A percentile compares a stretch with the other conserved stretches of the same genome.
These are phyloP conservation scores for Euphrasia confusa DNA, from an alignment of 257 asterid genomes.

Conservation along the genomic window DNA sequence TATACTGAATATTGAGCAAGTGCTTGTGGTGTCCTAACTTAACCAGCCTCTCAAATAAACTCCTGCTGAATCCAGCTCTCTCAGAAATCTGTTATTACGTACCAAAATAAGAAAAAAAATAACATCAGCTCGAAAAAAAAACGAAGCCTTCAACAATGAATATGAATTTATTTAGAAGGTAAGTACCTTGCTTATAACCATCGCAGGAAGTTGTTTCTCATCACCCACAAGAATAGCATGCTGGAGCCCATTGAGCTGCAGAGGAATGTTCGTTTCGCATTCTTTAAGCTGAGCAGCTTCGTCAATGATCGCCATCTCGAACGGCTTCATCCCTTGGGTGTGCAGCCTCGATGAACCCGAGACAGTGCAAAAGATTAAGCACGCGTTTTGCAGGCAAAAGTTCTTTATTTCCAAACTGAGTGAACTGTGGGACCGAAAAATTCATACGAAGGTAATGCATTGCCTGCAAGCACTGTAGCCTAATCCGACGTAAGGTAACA, in stretches of 20 bases:
- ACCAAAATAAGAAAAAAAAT: neutral
- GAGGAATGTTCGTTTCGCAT: slow-evolving; percentile 69
- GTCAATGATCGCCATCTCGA: slow-evolving; percentile 54
- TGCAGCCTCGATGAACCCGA: slow-evolving; percentile 56
- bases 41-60: slow-evolving; percentile 72
- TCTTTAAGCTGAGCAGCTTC: slow-evolving; percentile 92
- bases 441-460: slow-evolving; percentile 28
- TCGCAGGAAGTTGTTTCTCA: slow-evolving; percentile 76
- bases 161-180: neutral
- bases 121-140: neutral
- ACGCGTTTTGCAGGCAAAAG: slow-evolving; percentile 37
- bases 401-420: slow-evolving; percentile 11
- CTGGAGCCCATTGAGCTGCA: slow-evolving; percentile 58
- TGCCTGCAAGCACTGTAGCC: slow-evolving; percentile 31
- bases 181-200: slow-evolving; percentile 74
- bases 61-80: slow-evolving; percentile 48
- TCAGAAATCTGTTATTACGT: slow-evolving; percentile 40
- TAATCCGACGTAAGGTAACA: slow-evolving; percentile 23
- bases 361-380: slow-evolving; percentile 57
- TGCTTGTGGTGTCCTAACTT: slow-evolving; percentile 44
- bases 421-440: slow-evolving; percentile 28
- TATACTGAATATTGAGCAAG: slow-evolving; percentile 62
- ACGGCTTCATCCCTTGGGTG: slow-evolving; percentile 25
- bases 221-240: slow-evolving; percentile 81
- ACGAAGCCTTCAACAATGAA: neutral